Percentiles rank a stretch among this genome's conserved stretches.
Conservation (phyloP, 257 asterid genomes). For the Solanum medicagineum region DNA sequence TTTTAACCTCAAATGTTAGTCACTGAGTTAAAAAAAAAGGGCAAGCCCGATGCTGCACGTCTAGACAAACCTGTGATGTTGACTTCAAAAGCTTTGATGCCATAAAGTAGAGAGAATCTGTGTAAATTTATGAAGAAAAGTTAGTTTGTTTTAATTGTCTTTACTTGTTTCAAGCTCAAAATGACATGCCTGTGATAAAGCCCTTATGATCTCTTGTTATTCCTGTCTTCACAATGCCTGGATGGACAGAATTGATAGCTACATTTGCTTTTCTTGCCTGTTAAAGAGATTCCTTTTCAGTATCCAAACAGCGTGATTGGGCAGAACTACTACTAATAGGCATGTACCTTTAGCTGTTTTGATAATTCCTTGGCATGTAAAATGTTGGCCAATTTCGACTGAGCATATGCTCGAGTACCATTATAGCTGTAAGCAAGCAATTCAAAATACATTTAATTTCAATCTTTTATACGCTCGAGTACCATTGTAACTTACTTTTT, state of each 20-base stretch:
- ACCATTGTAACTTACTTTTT: constrained; percentile 25
- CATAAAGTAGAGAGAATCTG: constrained; percentile 82
- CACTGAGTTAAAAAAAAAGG: no score
- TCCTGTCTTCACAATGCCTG: constrained; percentile 90
- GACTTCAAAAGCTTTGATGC: constrained; percentile 88
- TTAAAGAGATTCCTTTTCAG: background rate
- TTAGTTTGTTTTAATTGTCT: background rate
- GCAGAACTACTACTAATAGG: background rate
- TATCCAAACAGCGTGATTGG: background rate
- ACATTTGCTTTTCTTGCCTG: constrained; percentile 80
- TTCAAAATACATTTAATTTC: background rate
- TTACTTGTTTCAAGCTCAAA: background rate
- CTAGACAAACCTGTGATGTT: constrained; percentile 70
- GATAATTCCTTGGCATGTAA: constrained; percentile 85
- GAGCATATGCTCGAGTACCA: constrained; percentile 82
- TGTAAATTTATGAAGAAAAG: background rate
- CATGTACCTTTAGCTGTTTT: constrained; percentile 56
- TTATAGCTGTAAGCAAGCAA: constrained; percentile 41
- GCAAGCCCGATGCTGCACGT: background rate
- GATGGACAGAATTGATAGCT: constrained; percentile 82
- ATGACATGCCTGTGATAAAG: constrained; percentile 70
- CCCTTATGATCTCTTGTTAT: constrained; percentile 86
- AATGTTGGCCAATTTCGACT: constrained; percentile 75
- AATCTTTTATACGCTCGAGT: background rate
- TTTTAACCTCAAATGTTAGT: background rate